Evolutionary conservation across 768 basidiomycete genomes (phyloP).

Genomic region (Pleurotus tuoliensis): DNA sequence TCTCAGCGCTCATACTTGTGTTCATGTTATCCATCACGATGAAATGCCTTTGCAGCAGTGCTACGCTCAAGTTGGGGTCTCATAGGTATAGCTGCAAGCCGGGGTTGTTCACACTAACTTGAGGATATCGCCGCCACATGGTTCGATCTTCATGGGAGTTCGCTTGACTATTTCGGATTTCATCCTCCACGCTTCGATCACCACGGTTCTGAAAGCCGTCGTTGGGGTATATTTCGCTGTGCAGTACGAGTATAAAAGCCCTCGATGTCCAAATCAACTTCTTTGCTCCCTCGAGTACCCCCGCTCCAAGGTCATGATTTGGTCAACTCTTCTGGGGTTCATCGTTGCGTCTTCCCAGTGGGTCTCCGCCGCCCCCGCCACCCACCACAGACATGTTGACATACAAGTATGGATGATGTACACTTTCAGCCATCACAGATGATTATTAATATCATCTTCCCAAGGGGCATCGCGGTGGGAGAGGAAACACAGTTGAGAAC

Average conservation of each 20-base stretch:
- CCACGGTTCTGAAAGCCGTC: neutral
- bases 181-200: neutral
- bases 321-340: neutral
- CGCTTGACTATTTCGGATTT: neutral
- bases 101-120: neutral
- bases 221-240: neutral
- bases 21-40: too few species aligned
- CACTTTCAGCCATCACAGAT: neutral
- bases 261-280: neutral
- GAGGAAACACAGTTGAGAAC: constrained; percentile 73
- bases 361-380: neutral
- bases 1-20: too few species aligned
- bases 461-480: constrained; percentile 73
- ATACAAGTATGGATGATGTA: neutral
- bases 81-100: too few species aligned
- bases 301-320: neutral
- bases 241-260: too few species aligned
- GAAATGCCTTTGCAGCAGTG: too few species aligned
- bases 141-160: constrained; percentile 3
- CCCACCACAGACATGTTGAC: neutral
- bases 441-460: neutral
- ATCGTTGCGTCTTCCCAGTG: neutral
- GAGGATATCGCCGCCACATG: neutral
- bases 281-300: neutral
- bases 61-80: too few species aligned